phyloP scores from a whole-genome alignment of 2,329 filamentous ascomycete species.

The Dactylellina sp. region DNA sequence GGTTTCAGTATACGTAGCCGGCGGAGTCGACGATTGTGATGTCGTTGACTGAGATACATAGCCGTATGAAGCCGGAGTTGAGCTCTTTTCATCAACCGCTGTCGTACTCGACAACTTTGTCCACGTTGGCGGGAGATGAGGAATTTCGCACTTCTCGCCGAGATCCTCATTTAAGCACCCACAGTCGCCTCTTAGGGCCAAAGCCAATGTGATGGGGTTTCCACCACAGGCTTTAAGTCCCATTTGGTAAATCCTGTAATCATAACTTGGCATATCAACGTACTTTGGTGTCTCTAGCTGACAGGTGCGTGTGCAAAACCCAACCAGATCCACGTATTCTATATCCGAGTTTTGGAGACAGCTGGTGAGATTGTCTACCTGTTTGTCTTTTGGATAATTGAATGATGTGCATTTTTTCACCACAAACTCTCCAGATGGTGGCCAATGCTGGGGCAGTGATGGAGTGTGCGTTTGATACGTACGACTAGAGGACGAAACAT shows the following conservation, averaged over 20 bases:
- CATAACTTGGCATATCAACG: neutral
- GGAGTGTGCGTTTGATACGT: neutral
- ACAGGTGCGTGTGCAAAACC: neutral
- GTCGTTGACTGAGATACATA: neutral
- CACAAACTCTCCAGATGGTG: conserved; percentile 6
- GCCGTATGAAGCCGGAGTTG: too few relatives aligned
- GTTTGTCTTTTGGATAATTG: neutral
- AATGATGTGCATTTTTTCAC: neutral
- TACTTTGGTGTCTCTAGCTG: neutral
- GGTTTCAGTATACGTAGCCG: conserved; percentile 10
- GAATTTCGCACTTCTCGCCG: conserved; percentile 13
- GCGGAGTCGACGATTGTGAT: neutral
- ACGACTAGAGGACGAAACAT: neutral
- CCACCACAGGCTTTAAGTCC: neutral
- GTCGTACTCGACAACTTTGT: neutral
- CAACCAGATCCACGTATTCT: neutral
- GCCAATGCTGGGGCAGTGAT: neutral
- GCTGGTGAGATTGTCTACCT: neutral
- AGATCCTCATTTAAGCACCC: conserved; percentile 5
- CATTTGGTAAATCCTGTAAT: neutral
- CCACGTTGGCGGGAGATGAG: neutral
- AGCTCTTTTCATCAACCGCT: too few relatives aligned
- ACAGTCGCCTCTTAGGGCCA: neutral
- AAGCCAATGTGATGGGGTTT: neutral
- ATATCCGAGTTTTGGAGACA: conserved; percentile 7